These are phyloP conservation scores for Physaria fendleri DNA, from an alignment of 345 rosid species.

Conservation along the genomic window DNA sequence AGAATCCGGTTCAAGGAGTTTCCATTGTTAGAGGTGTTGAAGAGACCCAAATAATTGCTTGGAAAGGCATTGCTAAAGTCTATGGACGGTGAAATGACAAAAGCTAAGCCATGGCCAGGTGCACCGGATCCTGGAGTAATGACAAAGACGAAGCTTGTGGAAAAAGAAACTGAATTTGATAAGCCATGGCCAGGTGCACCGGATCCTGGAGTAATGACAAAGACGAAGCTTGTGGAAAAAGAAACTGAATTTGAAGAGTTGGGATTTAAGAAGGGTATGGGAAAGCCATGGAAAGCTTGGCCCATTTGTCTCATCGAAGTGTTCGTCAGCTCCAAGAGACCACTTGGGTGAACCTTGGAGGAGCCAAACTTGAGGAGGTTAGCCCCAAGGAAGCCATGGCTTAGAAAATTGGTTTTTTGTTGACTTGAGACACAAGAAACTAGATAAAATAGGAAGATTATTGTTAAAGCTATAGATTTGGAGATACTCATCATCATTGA, in stretches of 20 bases:
- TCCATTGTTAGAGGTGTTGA: constrained; percentile 37
- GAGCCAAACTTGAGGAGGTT: constrained; percentile 35
- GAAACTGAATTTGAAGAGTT: constrained; percentile 10
- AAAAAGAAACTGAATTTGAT: constrained; percentile 23
- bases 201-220: constrained; percentile 28
- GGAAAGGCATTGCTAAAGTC: constrained; percentile 15
- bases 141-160: constrained; percentile 40
- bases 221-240: constrained; percentile 40
- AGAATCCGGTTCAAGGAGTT: constrained; percentile 38
- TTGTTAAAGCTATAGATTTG: constrained; percentile 1
- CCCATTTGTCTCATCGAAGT: constrained; percentile 30
- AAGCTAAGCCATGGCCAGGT: constrained; percentile 44
- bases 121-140: constrained; percentile 17
- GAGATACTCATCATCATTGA: not conserved
- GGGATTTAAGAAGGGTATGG: constrained; percentile 26
- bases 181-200: constrained; percentile 38
- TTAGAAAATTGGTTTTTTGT: constrained; percentile 29
- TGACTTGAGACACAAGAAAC: constrained; percentile 24
- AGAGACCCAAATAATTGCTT: constrained; percentile 39
- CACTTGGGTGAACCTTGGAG: constrained; percentile 36
- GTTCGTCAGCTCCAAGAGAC: constrained; percentile 56
- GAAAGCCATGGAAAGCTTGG: constrained; percentile 41
- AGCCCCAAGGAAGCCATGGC: constrained; percentile 37
- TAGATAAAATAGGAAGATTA: not conserved
- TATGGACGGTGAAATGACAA: constrained; percentile 32